Evolutionary conservation across 2,329 filamentous ascomycete genomes (phyloP), one percentile per base, ranked within the genome.

Genomic region (Zalaria obscura): DNA sequence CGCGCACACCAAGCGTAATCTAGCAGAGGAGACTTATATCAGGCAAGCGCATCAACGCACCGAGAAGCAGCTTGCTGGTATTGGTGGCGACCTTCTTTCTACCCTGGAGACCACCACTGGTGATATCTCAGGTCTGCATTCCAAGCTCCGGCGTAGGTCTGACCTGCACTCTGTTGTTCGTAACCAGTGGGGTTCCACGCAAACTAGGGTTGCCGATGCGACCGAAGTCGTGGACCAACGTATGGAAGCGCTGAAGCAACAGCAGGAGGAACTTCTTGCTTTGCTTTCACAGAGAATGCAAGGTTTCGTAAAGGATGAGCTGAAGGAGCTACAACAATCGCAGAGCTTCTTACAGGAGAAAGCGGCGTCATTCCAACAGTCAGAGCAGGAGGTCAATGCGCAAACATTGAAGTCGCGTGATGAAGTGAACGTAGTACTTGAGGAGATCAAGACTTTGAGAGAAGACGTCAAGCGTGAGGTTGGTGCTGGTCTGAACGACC

Each of bases 371-470:
- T 86, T 94, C 51, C 70, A 76, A 33, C 67, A 71, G 11, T 83
- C 82, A 0, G 78, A 80, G 57, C 67, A 69, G 39, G 75, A 82
- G 50, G 72, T 93, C 10, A 71, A 82, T 41, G 67, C 74, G 35
- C 78, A 83, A 52, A 82, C 78, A 42, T 68, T 72, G 25, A 68
- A 72, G 47, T 81, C 86, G 3, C 84, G 82, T 53, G 78, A 88
- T 38, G 82, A 88, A 43, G 87, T 95, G 83, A 88, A 95, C 52
- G 69, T 75, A n/a, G 80, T 94, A 2, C 70, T 98, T 6, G 84
- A 91, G 53, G 89, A 93, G 57, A 94, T 96, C 58, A 88, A 88
- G 57, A 77, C 75, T n/a, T 70, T 96, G 25, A 77, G 89, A 25
- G 83, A 94, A 57, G 80, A 84, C 40, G 85, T 96, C 40, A 95